phyloP scores from a whole-genome alignment of 768 basidiomycete genomes.

The Xerocomus spinulosus region DNA sequence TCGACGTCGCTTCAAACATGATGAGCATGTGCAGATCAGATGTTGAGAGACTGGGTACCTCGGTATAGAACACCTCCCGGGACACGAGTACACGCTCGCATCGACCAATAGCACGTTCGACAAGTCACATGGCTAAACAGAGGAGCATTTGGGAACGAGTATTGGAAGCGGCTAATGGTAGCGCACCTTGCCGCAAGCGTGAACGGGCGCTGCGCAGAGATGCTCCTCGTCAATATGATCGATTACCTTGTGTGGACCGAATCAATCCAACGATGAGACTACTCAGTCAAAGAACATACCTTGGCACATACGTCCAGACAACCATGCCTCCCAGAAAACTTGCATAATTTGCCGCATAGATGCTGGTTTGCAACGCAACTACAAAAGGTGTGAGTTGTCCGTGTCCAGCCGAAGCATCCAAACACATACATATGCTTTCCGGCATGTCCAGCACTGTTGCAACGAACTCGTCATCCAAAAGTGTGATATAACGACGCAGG shows the following conservation, averaged over 20 bases:
- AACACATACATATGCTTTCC: constrained; percentile 49
- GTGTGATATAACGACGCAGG: neutral
- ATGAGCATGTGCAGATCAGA: neutral
- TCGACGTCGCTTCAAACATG: constrained; percentile 36
- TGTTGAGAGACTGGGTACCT: constrained; percentile 28
- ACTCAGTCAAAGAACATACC: constrained; percentile 25
- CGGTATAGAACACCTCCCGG: constrained; percentile 38
- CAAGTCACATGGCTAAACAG: constrained; percentile 40
- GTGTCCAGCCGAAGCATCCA: accelerated
- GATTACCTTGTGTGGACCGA: constrained; percentile 33
- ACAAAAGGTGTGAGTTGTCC: neutral
- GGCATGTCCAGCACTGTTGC: constrained; percentile 51
- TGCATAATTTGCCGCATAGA: constrained; percentile 52
- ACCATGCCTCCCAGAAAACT: constrained; percentile 42
- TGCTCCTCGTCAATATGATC: constrained; percentile 48
- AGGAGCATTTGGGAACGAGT: neutral
- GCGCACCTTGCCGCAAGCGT: constrained; percentile 52
- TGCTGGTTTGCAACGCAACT: constrained; percentile 53
- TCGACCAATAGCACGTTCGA: constrained; percentile 26
- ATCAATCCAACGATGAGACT: neutral
- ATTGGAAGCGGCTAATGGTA: no score
- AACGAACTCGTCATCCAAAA: neutral
- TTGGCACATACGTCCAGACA: constrained; percentile 51
- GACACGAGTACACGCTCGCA: constrained; percentile 38
- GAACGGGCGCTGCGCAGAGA: constrained; percentile 47